Conservation (phyloP, 1,284 basidiomycete species). For the Tranzscheliella williamsii region DNA sequence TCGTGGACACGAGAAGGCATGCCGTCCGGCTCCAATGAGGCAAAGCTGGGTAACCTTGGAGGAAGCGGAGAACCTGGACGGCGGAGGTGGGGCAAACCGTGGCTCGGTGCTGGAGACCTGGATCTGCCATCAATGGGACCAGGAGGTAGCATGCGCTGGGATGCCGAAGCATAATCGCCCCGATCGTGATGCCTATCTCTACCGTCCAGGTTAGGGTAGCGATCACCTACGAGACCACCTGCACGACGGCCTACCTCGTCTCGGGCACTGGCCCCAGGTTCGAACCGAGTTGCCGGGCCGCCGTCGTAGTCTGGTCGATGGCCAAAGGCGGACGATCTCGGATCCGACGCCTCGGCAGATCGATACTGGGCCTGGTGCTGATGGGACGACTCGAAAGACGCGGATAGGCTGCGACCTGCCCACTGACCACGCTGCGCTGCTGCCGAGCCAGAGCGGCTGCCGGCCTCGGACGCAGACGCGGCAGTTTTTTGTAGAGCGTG, state of each 20-base stretch:
- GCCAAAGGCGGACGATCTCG: too few species aligned
- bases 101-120: background rate
- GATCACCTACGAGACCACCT: conserved; percentile 23
- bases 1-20: background rate
- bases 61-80: conserved; percentile 18
- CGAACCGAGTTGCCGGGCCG: conserved; percentile 7
- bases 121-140: conserved; percentile 2
- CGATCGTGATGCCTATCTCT: conserved; percentile 11
- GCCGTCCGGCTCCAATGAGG: conserved; percentile 24
- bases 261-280: conserved; percentile 3
- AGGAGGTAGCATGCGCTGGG: conserved; percentile 31
- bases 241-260: conserved; percentile 14
- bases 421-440: conserved; percentile 26
- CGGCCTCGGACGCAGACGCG: conserved; percentile 5
- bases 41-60: conserved; percentile 29
- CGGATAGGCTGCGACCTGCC: conserved; percentile 18
- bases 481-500: background rate
- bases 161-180: conserved; percentile 9
- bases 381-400: conserved; percentile 4
- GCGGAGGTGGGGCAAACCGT: conserved; percentile 8
- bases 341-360: too few species aligned
- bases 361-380: background rate
- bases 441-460: conserved; percentile 17
- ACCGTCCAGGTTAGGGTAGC: conserved; percentile 9
- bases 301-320: conserved; percentile 21